Conservation (phyloP, 345 rosid genomes). For the Carallia pectinifolia region DNA sequence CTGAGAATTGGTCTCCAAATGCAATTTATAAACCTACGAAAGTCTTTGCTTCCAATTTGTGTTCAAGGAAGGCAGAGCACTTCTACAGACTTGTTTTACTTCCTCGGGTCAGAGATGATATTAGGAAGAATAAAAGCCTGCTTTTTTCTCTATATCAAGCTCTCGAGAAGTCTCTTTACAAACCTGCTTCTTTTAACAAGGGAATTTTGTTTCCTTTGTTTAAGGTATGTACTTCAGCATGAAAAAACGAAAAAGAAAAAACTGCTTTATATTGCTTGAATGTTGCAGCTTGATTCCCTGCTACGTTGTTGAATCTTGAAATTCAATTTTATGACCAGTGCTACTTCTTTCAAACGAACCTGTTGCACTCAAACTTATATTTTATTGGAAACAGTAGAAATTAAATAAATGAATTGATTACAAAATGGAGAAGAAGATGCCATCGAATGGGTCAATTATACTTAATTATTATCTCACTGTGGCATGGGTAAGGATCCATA, state of each 20-base stretch:
- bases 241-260: background rate
- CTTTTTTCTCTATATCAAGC: conserved; percentile 86
- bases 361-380: no score
- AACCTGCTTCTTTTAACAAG: conserved; percentile 91
- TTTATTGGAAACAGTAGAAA: no score
- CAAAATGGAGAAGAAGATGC: no score
- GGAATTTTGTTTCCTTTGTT: conserved; percentile 88
- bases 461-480: no score
- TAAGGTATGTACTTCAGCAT: conserved; percentile 42
- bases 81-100: conserved; percentile 80
- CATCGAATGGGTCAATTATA: no score
- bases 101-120: conserved; percentile 89
- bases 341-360: no score
- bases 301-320: no score
- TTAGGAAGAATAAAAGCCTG: conserved; percentile 69
- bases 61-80: conserved; percentile 60
- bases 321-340: no score
- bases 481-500: no score
- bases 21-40: conserved; percentile 91
- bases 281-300: no score
- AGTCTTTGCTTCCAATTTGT: conserved; percentile 77
- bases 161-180: conserved; percentile 69
- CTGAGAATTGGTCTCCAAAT: conserved; percentile 94
- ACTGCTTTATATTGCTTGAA: no score
- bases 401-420: no score